Conservation (phyloP, 192 early-diverging fungal species). For the Entomortierella beljakovae region DNA sequence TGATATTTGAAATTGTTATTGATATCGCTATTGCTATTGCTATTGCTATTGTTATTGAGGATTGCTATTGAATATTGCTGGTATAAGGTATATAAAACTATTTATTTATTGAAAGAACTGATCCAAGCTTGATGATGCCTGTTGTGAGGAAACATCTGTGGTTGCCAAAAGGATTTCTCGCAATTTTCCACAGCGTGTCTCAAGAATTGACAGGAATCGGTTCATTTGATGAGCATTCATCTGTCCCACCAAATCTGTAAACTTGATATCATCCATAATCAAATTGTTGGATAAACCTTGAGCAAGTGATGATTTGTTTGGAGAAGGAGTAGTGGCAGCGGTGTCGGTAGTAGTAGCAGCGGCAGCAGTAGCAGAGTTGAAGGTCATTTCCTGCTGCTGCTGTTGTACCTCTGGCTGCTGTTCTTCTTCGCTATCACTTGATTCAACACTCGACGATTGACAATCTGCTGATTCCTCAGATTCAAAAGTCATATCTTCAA, state of each 20-base stretch:
- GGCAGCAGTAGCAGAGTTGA: background rate
- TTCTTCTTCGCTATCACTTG: constrained; percentile 36
- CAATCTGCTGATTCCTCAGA: constrained; percentile 10
- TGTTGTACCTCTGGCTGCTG: constrained; percentile 5
- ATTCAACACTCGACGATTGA: background rate
- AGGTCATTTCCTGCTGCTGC: constrained; percentile 15
- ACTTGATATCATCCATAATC: constrained; percentile 55
- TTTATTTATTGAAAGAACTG: constrained; percentile 13
- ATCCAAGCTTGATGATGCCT: constrained; percentile 26
- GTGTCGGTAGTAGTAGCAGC: background rate
- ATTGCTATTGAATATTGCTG: too few relatives aligned
- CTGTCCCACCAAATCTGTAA: constrained; percentile 52
- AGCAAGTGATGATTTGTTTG: background rate
- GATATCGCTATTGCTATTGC: too few relatives aligned
- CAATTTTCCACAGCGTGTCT: constrained; percentile 65
- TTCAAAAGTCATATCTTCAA: constrained; percentile 31
- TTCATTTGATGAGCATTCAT: constrained; percentile 68
- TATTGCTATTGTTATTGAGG: too few relatives aligned
- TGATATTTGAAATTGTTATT: too few relatives aligned
- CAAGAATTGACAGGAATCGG: constrained; percentile 62
- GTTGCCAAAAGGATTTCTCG: constrained; percentile 38
- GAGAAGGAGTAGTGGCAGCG: background rate
- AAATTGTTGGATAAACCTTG: constrained; percentile 32
- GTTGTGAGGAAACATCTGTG: constrained; percentile 18
- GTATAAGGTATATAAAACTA: too few relatives aligned